phyloP scores from a whole-genome alignment of 2,329 filamentous ascomycete genomes.

The Stachybotrys echinatus region DNA sequence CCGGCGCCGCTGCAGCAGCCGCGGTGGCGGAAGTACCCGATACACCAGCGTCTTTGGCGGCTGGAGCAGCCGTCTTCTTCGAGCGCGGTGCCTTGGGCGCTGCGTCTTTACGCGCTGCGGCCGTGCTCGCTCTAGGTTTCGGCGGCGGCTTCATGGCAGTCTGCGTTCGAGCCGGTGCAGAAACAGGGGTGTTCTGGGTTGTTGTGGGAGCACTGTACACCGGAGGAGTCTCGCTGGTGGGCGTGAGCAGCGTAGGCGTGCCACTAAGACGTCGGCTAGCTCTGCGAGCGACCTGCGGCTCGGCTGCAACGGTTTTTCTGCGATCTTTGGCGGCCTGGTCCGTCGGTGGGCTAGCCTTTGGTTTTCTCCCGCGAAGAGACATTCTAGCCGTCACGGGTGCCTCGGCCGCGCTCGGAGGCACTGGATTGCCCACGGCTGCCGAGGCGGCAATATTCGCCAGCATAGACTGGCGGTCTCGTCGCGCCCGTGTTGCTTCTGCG shows the following conservation, averaged over 20 bases:
- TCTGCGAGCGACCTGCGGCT: constrained; percentile 23
- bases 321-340: constrained; percentile 45
- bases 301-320: constrained; percentile 56
- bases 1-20: constrained; percentile 8
- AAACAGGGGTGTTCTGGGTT: constrained; percentile 9
- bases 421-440: constrained; percentile 13
- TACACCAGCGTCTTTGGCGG: constrained; percentile 8
- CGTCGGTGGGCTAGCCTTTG: constrained; percentile 48
- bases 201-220: constrained; percentile 21
- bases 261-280: constrained; percentile 44
- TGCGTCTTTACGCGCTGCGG: constrained; percentile 37
- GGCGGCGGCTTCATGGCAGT: constrained; percentile 42
- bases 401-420: constrained; percentile 11
- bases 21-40: constrained; percentile 7
- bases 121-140: constrained; percentile 47
- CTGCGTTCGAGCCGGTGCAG: constrained; percentile 32
- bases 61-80: constrained; percentile 27
- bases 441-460: constrained; percentile 24
- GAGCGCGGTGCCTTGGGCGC: constrained; percentile 23
- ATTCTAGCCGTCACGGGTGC: constrained; percentile 53
- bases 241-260: constrained; percentile 30
- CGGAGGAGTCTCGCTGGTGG: constrained; percentile 2
- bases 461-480: constrained; percentile 59
- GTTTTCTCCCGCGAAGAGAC: constrained; percentile 68
- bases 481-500: constrained; percentile 56